Evolutionary conservation across 352 stramenopile genomes (phyloP), one percentile per base, ranked within the genome.

Genomic region (Globisporangium nunn): DNA sequence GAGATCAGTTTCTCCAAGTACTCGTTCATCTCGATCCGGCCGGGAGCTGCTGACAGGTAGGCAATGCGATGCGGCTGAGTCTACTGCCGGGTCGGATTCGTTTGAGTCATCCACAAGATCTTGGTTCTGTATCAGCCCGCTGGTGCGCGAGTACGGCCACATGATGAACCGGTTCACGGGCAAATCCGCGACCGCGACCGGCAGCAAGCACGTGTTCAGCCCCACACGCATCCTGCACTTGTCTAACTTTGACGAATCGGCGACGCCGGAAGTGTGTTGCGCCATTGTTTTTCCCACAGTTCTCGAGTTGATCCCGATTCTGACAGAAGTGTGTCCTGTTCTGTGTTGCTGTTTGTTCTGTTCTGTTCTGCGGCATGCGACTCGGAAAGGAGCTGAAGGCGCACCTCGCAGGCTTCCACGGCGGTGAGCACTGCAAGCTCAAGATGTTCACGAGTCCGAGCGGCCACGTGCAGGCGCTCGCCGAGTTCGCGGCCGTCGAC

Each of bases 1-100:
- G 74, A 87, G 61, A 79, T 87, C 61, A 78, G 70, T 33, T 82
- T 80, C 59, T 87, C 76, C 47, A 85, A 81, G 56, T 68, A 87
- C 62, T 66, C 59, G 48, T 75, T 68, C 54, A 84, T 85, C 45
- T 71, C 72, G 3, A 69, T 71, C 18, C 71, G 63, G 17, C 61
- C 67, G 5, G 58, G 56, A 6, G 39, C 39, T 1, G 23, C 48
- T 12, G 62, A 69, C 2, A 57, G 51, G 51, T 66, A 28, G 18
- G 62, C 33, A 5, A 14, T 43, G 10, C 11, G 11, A 11, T 37
- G 33, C 10, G 0, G 23, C 23, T 23, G 23, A 23, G 5, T 37
- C 33, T 37, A 37, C 33, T 37, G 33, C 33, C 10, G 10, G 33
- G 10, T 37, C 33, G 33, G 10, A 37, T 37, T 1, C 6, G 37